Evolutionary conservation across 1,284 basidiomycete species (phyloP).

Genomic region (Volvariella volvacea): DNA sequence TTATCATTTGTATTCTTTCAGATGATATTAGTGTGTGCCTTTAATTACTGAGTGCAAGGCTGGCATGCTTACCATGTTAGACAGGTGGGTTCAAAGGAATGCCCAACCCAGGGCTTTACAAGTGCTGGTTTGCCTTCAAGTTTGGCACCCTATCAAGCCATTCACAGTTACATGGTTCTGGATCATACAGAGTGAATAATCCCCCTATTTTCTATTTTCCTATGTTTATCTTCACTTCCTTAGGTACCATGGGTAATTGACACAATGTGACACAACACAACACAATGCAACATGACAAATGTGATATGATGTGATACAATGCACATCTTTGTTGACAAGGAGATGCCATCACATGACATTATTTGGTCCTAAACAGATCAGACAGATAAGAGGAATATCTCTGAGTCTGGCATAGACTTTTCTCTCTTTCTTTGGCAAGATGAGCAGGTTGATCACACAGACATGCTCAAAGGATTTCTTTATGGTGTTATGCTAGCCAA

Average conservation of each 20-base stretch:
- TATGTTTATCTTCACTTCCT: background rate
- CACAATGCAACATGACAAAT: conserved; percentile 50
- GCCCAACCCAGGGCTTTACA: conserved; percentile 48
- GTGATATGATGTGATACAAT: too few relatives aligned
- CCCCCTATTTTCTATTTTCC: background rate
- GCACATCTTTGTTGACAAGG: too few relatives aligned
- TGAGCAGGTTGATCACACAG: too few relatives aligned
- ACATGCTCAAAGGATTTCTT: too few relatives aligned
- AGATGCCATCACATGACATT: too few relatives aligned
- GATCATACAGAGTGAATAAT: conserved; percentile 50
- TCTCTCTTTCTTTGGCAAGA: too few relatives aligned
- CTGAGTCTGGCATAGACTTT: too few relatives aligned
- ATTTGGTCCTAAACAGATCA: too few relatives aligned
- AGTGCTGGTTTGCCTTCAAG: conserved; percentile 60
- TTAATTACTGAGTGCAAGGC: conserved; percentile 14
- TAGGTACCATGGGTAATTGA: conserved; percentile 28
- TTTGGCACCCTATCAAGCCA: conserved; percentile 46
- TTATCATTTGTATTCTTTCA: conserved; percentile 2
- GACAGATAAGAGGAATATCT: too few relatives aligned
- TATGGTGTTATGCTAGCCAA: too few relatives aligned
- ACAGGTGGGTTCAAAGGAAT: conserved; percentile 35
- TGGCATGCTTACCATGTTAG: background rate
- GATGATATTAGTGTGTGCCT: conserved; percentile 46
- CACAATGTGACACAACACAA: too few relatives aligned
- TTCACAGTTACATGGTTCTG: conserved; percentile 51